phyloP scores from a whole-genome alignment of 106 monocot species.

The Dioscorea alata region DNA sequence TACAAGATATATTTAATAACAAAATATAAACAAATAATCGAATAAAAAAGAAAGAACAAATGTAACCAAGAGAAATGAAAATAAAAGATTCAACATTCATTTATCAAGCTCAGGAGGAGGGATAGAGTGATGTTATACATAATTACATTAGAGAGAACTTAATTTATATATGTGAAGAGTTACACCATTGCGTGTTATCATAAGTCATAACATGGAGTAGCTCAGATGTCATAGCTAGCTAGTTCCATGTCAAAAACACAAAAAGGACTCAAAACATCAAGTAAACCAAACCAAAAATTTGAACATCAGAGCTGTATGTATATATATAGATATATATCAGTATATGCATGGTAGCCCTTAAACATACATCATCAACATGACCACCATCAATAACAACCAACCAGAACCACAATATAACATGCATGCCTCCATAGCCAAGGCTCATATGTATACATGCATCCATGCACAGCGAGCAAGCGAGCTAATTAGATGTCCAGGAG shows the following conservation, averaged over 20 bases:
- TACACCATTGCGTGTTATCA: neutral
- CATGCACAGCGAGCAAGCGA: neutral
- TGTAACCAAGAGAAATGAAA: too few relatives aligned
- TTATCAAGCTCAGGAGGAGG: too few relatives aligned
- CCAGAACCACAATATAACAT: neutral
- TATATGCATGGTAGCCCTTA: neutral
- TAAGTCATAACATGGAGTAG: conserved; percentile 1
- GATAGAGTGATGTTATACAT: too few relatives aligned
- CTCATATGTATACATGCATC: neutral
- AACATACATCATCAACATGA: too few relatives aligned
- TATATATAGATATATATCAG: neutral
- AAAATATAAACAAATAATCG: too few relatives aligned
- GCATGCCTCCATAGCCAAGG: neutral
- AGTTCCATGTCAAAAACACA: conserved; percentile 7
- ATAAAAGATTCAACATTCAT: too few relatives aligned
- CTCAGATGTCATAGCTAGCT: neutral
- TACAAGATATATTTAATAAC: too few relatives aligned
- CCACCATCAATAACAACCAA: neutral
- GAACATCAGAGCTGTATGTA: neutral
- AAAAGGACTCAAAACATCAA: neutral
- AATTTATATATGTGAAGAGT: neutral
- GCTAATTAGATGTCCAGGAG: neutral
- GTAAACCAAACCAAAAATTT: neutral
- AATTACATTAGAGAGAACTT: too few relatives aligned
- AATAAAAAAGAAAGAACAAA: too few relatives aligned